Conservation (phyloP, 148 eudicot genomes). For the Vaccinium vitisidaea region DNA sequence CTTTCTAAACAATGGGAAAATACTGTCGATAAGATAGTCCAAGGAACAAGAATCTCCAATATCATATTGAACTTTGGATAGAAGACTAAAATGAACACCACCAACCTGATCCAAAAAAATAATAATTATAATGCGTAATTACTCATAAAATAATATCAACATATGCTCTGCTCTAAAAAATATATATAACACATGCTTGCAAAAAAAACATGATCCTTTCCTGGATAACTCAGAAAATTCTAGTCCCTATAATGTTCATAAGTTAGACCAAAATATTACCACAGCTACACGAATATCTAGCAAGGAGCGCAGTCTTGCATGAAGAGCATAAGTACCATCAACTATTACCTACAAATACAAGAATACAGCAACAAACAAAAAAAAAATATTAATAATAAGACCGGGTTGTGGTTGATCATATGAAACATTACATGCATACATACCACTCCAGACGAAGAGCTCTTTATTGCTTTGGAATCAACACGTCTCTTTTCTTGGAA, state of each 20-base stretch:
- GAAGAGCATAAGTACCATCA: slow-evolving; percentile 97
- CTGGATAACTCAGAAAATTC: background rate
- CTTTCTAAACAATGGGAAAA: slow-evolving; percentile 92
- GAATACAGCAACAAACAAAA: slow-evolving; percentile 2
- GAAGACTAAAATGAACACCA: slow-evolving; percentile 99
- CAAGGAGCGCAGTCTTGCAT: slow-evolving; percentile 90
- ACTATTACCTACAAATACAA: slow-evolving; percentile 69
- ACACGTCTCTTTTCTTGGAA: slow-evolving; percentile 79
- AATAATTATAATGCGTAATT: background rate
- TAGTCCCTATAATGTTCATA: background rate
- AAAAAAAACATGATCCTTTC: background rate
- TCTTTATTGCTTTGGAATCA: slow-evolving; percentile 63
- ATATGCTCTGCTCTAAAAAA: background rate
- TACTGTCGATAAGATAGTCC: slow-evolving; percentile 95
- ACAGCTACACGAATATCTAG: slow-evolving; percentile 99
- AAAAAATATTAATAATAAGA: background rate
- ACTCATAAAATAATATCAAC: background rate
- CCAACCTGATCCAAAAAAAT: slow-evolving; percentile 62
- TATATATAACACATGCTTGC: background rate
- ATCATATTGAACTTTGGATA: slow-evolving; percentile 95
- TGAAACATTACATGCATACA: slow-evolving; percentile 24
- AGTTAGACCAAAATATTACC: slow-evolving; percentile 46
- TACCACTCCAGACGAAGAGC: slow-evolving; percentile 84
- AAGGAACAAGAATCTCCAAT: slow-evolving; percentile 94
- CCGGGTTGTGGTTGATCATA: background rate